Base-by-base conservation (phyloP, 2,329 filamentous ascomycete genomes). In the Davidsoniella neocaledoniae region DNA sequence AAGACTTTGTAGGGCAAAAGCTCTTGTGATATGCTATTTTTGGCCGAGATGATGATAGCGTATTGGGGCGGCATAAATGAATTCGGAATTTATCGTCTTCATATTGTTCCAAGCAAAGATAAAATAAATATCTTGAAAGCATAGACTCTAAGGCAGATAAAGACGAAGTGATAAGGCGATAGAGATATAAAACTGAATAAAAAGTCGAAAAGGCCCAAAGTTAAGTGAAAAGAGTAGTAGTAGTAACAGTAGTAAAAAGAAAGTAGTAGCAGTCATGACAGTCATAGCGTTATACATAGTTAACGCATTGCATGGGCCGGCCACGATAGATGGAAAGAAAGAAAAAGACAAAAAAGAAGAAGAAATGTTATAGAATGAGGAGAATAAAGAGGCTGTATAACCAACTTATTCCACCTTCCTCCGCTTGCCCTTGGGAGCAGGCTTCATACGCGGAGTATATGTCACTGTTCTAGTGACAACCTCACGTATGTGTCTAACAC, bases 401-500 rank as follows among this genome's bases (percentile, higher is more conserved):
- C 38, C 26, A 16, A 16, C 50, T 61, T 58, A 69, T 55, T 73
- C 70, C 45, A 72, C 64, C 70, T 86, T 93, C 68, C 88, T 81
- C 68, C 87, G 79, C 74, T 95, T 96, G 56, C 88, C 88, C 64
- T 88, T 88, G 6, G 87, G 90, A 37, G 88, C 86, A 21, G 88
- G 85, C 56, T 87, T 84, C 68, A 96, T 85, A 56, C 81, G 73
- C 54, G 79, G 83, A 62, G 85, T 94, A 65, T 93, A 94, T 39
- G 86, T 94, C 53, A 94, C 85, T 14, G 87, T 95, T 57, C 87
- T 76, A n/a, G 88, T 95, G 48, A 95, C 84, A 4, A 95, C 86
- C 63, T 95, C 87, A 49, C 86, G 73, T 52, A 95, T 86, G 60
- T 82, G 74, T 53, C 80, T 76, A 51, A 80, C 70, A 57, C 72